A percentile compares a stretch with the other conserved stretches of the same genome.
Evolutionary conservation across 2,329 filamentous ascomycete genomes (phyloP).

Genomic region (Cladosporium sp.): DNA sequence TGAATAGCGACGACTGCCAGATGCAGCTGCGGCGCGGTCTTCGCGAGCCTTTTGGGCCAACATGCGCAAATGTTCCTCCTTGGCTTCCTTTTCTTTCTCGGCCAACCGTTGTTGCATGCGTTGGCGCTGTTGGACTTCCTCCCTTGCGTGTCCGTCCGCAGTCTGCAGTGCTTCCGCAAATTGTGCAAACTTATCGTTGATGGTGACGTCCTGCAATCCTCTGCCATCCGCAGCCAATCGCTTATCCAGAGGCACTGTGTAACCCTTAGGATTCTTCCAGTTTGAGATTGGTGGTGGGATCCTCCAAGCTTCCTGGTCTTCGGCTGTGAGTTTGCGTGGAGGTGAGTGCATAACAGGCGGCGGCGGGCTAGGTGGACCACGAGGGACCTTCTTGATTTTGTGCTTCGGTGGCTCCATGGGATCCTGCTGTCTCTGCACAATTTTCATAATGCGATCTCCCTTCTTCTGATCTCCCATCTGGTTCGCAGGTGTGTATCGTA

Average conservation of each 20-base stretch:
- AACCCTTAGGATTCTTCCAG: constrained; percentile 99
- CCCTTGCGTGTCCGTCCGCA: constrained; percentile 87
- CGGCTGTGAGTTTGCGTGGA: constrained; percentile 88
- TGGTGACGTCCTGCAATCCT: constrained; percentile 85
- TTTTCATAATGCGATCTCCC: constrained; percentile 96
- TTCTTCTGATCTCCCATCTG: constrained; percentile 93
- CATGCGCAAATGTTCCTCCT: constrained; percentile 84
- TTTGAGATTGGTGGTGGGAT: constrained; percentile 89
- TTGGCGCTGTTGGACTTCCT: constrained; percentile 88
- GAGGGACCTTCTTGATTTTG: constrained; percentile 97
- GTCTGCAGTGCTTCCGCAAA: constrained; percentile 93
- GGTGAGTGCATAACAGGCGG: constrained; percentile 94
- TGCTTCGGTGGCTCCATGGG: constrained; percentile 98
- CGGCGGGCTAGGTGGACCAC: constrained; percentile 85
- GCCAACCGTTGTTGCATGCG: constrained; percentile 94
- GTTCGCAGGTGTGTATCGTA: constrained; percentile 90
- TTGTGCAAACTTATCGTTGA: constrained; percentile 98
- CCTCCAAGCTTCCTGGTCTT: constrained; percentile 95
- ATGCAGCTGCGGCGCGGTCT: constrained; percentile 48
- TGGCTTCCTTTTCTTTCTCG: constrained; percentile 92
- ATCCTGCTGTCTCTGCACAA: constrained; percentile 88
- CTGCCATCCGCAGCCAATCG: constrained; percentile 89
- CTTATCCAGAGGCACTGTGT: constrained; percentile 93
- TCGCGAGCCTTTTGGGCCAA: constrained; percentile 89
- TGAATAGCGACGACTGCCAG: constrained; percentile 44